Conservation (phyloP, 73 alveolate species). For the Symbiodinium pilosum region DNA sequence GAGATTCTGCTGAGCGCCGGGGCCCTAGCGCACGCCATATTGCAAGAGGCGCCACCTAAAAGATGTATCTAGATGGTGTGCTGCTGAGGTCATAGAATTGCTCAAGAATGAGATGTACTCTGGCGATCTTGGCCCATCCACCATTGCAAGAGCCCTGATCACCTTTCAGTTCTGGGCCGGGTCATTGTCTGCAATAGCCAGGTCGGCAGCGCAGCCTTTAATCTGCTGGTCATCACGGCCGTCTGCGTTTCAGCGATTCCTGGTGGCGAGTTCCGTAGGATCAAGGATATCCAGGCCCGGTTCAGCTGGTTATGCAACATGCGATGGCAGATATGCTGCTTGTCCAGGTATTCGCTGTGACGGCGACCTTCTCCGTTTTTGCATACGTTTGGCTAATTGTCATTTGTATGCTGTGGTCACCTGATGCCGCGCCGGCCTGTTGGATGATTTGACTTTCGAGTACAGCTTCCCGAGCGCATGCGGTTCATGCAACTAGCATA, state of each 20-base stretch:
- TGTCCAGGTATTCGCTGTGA: constrained; percentile 95
- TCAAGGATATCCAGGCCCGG: constrained; percentile 86
- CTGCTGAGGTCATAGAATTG: constrained; percentile 89
- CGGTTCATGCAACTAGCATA: background rate
- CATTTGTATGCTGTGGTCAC: constrained; percentile 83
- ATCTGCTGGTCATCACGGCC: constrained; percentile 95
- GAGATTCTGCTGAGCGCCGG: constrained; percentile 95
- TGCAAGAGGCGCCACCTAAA: too few species aligned
- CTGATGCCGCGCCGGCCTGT: constrained; percentile 79
- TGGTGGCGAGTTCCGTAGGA: constrained; percentile 95
- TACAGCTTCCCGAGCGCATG: background rate
- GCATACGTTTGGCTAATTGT: constrained; percentile 96
- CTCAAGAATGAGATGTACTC: constrained; percentile 65
- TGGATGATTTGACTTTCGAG: background rate
- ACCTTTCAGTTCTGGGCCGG: background rate
- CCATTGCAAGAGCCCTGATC: constrained; percentile 61
- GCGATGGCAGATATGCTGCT: background rate
- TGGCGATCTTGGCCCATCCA: constrained; percentile 96
- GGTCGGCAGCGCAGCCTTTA: constrained; percentile 95
- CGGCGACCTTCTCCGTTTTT: constrained; percentile 94
- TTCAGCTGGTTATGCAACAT: too few species aligned
- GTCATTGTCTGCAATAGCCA: background rate
- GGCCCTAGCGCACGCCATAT: background rate
- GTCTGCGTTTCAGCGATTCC: constrained; percentile 96
- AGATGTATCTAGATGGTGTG: background rate